Base-by-base conservation (phyloP, 1,284 basidiomycete genomes). In the Peniophora sp. region DNA sequence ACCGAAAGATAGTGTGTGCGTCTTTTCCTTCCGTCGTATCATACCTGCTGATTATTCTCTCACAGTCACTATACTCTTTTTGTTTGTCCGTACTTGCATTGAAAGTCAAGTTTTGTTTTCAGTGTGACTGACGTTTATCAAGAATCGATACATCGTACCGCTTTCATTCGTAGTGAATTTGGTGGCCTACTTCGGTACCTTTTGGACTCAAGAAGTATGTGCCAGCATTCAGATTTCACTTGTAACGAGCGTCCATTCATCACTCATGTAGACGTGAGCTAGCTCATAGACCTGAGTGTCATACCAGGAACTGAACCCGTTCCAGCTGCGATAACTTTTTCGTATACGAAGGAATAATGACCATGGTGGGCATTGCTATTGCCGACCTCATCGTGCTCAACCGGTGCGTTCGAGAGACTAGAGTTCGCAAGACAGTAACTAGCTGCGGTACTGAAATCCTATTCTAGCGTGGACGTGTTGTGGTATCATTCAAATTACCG, bases 371-470 rank as follows among this genome's bases (percentile, higher is more conserved):
- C 1, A 70, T 80, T 39, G 69, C 72, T 24, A 63, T 73, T 5
- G 71, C 73, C 1, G 74, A 69, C 2, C 54, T 77, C 17, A 80
- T 81, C 77, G 79, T 82, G 78, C 65, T 79, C n/a, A 19, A 23
- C 20, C 17, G 38, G 12, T 20, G 6, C 22, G 8, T 22, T 22
- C n/a, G n/a, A 10, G 10, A 10, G 34, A 10, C 10, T 36, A 10
- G 34, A n/a, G n/a, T 36, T 10, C n/a, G 34, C 10, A 10, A 36
- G n/a, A 36, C 10, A 10, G n/a, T 10, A n/a, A n/a, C 10, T n/a
- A 10, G 34, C n/a, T n/a, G n/a, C n/a, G n/a, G n/a, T n/a, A n/a
- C n/a, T n/a, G n/a, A n/a, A 32, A 41, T 41, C 19, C n/a, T n/a
- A 41, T 41, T n/a, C 8, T 32, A 41, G 38, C 5, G 38, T 41